A percentile compares a stretch with the other conserved stretches of the same genome.
Conservation (phyloP, 176 grass and related monocot species). For the Carex littledalei region DNA sequence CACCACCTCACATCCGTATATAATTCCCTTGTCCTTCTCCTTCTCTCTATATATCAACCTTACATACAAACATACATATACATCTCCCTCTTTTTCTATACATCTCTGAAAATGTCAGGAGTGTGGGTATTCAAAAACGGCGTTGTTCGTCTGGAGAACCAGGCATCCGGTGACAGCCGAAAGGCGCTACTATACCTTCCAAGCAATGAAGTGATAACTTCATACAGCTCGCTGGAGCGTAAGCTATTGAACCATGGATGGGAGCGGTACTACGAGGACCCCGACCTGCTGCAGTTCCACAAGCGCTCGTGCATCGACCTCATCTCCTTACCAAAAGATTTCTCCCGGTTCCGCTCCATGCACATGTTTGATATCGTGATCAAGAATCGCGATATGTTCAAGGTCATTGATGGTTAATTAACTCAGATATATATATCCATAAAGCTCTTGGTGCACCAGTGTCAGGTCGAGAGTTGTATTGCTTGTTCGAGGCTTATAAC, state of each 20-base stretch:
- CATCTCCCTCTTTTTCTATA: background rate
- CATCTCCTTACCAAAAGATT: slow-evolving; percentile 80
- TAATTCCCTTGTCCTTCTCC: slow-evolving; percentile 24
- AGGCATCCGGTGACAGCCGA: slow-evolving; percentile 27
- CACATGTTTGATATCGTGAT: slow-evolving; percentile 91
- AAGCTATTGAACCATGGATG: slow-evolving; percentile 65
- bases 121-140: slow-evolving; percentile 88
- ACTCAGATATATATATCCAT: background rate
- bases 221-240: slow-evolving; percentile 55
- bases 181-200: slow-evolving; percentile 62
- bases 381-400: slow-evolving; percentile 81
- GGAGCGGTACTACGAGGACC: slow-evolving; percentile 83
- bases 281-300: slow-evolving; percentile 67
- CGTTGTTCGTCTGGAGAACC: slow-evolving; percentile 57
- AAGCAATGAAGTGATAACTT: slow-evolving; percentile 53
- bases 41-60: background rate
- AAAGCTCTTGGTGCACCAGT: background rate
- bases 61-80: background rate
- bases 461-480: background rate
- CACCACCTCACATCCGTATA: slow-evolving; percentile 21
- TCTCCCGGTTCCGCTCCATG: slow-evolving; percentile 65
- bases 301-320: slow-evolving; percentile 65
- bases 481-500: background rate
- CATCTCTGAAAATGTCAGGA: slow-evolving; percentile 42
- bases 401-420: slow-evolving; percentile 50